phyloP scores from a whole-genome alignment of 2,329 filamentous ascomycete genomes.

The Xylaria digitata region DNA sequence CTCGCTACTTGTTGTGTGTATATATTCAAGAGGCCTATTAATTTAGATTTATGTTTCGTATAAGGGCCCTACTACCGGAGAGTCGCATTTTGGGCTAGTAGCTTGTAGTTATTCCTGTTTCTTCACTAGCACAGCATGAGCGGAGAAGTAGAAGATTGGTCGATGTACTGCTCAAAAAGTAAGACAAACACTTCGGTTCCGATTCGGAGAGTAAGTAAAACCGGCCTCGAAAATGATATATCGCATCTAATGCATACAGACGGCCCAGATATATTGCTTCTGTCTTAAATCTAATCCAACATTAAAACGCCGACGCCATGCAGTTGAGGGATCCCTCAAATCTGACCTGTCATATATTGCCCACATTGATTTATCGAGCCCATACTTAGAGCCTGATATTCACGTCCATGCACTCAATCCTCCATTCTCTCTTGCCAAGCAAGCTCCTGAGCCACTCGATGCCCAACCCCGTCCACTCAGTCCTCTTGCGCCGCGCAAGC shows the following conservation, averaged over 20 bases:
- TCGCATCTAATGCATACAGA: slow-evolving; percentile 19
- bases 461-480: slow-evolving; percentile 80
- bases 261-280: slow-evolving; percentile 22
- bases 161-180: no score
- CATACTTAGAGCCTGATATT: slow-evolving; percentile 76
- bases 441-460: slow-evolving; percentile 88
- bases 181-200: background rate
- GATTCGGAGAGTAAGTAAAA: background rate
- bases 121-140: no score
- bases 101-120: no score
- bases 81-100: no score
- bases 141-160: no score
- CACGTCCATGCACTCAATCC: slow-evolving; percentile 90
- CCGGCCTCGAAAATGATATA: slow-evolving; percentile 11
- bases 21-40: background rate
- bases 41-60: background rate
- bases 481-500: slow-evolving; percentile 61
- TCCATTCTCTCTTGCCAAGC: slow-evolving; percentile 86
- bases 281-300: slow-evolving; percentile 35
- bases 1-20: background rate
- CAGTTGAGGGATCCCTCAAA: slow-evolving; percentile 27
- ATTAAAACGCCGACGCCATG: slow-evolving; percentile 47
- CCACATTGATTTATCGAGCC: background rate
- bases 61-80: no score
- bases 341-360: slow-evolving; percentile 27